A percentile compares a stretch with the other conserved stretches of the same genome.
Conservation (phyloP, 768 basidiomycete genomes). For the Serendipita vermifera region DNA sequence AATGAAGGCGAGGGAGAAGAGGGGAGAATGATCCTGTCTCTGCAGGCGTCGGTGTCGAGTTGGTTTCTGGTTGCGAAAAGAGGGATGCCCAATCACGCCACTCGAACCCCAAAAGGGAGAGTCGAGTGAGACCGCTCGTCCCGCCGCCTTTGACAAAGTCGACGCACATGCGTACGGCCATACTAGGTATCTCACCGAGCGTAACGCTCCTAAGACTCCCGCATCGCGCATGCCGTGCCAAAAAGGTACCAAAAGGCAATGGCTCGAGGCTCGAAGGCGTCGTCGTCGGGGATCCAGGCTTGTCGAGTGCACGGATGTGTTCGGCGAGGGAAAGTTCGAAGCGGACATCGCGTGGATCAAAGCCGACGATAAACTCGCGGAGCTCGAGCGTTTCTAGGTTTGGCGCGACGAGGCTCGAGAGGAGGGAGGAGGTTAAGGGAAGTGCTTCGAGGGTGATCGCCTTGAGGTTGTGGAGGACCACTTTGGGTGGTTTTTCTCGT, state of each 20-base stretch:
- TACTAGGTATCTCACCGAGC: not conserved
- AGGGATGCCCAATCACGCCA: not conserved
- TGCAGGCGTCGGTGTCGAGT: not conserved
- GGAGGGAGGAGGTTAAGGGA: not conserved
- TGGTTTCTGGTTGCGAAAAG: not conserved
- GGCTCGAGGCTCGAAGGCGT: not conserved
- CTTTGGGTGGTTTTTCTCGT: no score
- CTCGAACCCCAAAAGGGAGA: not conserved
- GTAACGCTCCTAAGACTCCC: not conserved
- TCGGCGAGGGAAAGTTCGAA: not conserved
- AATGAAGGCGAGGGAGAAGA: not conserved
- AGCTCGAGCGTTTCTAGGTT: not conserved
- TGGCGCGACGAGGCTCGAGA: not conserved
- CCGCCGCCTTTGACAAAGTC: not conserved
- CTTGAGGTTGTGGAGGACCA: not conserved
- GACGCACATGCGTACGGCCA: slow-evolving; percentile 4
- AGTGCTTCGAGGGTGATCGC: not conserved
- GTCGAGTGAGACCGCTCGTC: not conserved
- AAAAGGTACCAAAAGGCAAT: not conserved
- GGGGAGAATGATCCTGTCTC: no score
- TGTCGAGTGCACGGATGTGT: not conserved
- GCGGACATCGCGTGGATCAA: not conserved
- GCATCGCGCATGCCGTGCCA: not conserved
- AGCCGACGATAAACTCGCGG: not conserved
- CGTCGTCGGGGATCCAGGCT: not conserved